Base-by-base conservation (phyloP, 495 filamentous ascomycete genomes). In the Penicillium manginii region DNA sequence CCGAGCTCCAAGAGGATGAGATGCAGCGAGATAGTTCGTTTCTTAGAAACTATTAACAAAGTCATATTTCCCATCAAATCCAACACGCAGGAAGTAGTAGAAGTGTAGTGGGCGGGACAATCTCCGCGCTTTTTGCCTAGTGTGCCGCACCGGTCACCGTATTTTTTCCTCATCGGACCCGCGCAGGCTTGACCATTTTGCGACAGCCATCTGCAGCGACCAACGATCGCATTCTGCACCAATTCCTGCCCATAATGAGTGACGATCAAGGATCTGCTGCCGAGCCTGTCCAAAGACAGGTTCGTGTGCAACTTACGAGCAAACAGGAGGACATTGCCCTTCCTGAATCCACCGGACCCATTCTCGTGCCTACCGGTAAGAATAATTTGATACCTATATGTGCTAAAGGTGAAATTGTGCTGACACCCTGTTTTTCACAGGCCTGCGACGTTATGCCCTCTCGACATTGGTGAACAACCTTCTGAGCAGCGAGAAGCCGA, bases 401-500 rank as follows among this genome's bases (percentile, higher is more conserved):
- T n/a, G 35, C 8, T n/a, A n/a, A 43, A 19, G n/a, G 19, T 43
- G 15, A 19, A 43, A 17, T 9, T 43, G n/a, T 17, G 17, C 40
- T 43, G n/a, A 43, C 10, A 19, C 17, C 15, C 40, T 17, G 17
- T 18, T 43, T 18, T 9, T n/a, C 48, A 51, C 51, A 91, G 92
- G 87, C 52, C 82, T 97, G 57, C 88, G 90, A 63, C 86, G 94
- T 72, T 94, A 96, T 83, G 91, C 87, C 53, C 86, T 98, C 18
- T 97, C 93, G 1, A 89, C 90, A 31, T 84, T 98, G 60, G 89
- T 98, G 59, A 98, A 98, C 76, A 92, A 90, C 61, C 88, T 98
- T 65, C 85, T 97, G 56, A 78, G 87, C 58, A 90, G 86, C 32
- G 78, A 87, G 42, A 83, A 87, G 43, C 89, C 93, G 14, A 84